These are phyloP conservation scores for Fraxinus sp. DNA, from an alignment of 305 asterid genomes.

Conservation along the genomic window DNA sequence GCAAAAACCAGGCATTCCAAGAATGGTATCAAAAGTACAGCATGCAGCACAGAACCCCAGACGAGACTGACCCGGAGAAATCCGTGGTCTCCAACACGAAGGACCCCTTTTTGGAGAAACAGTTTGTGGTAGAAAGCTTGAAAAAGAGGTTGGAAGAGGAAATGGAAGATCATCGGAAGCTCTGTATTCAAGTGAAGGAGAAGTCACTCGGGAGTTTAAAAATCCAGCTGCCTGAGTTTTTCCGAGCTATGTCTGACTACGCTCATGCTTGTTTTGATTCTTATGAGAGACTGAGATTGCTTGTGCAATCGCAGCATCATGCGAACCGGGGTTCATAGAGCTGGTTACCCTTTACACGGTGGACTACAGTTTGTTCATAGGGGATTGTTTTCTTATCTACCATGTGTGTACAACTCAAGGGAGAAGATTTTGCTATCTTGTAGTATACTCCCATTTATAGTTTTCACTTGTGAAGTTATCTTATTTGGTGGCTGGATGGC, in stretches of 20 bases:
- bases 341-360: not conserved
- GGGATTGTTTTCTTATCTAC: not conserved
- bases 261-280: conserved; percentile 63
- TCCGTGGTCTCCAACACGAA: conserved; percentile 36
- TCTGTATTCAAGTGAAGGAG: conserved; percentile 77
- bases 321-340: conserved; percentile 34
- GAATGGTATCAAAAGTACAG: conserved; percentile 81
- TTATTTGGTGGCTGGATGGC: not conserved
- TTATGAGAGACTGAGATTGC: conserved; percentile 55
- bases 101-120: conserved; percentile 68
- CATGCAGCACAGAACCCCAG: conserved; percentile 46
- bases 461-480: not conserved
- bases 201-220: conserved; percentile 74
- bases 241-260: conserved; percentile 75
- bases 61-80: conserved; percentile 43
- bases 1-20: conserved; percentile 72
- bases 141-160: conserved; percentile 74
- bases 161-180: conserved; percentile 69
- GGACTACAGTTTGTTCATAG: not conserved
- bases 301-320: conserved; percentile 41
- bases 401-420: not conserved
- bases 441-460: not conserved
- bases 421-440: not conserved
- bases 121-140: conserved; percentile 66
- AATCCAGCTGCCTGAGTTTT: conserved; percentile 80